These are phyloP conservation scores for Opeltia flavorubescens DNA, from an alignment of 495 filamentous ascomycete genomes.

Conservation along the genomic window DNA sequence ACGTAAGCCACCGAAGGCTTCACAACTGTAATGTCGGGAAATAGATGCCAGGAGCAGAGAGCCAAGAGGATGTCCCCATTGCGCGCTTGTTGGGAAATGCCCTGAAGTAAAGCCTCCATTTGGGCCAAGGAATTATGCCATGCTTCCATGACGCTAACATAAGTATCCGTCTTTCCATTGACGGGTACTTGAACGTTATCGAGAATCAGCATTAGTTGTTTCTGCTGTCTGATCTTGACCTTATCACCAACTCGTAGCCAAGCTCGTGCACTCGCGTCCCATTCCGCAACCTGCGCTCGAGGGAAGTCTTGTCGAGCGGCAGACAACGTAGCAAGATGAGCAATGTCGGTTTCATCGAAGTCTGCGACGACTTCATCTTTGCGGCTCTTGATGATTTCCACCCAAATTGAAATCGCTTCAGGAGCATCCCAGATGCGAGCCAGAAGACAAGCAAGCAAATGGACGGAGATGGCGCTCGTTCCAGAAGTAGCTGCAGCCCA, in stretches of 20 bases:
- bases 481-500: constrained; percentile 31
- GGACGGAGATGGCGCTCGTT: constrained; percentile 16
- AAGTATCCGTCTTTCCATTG: constrained; percentile 11
- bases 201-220: constrained; percentile 22
- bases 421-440: constrained; percentile 18
- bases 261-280: constrained; percentile 25
- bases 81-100: constrained; percentile 11
- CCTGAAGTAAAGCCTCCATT: constrained; percentile 5
- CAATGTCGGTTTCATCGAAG: neutral
- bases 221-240: constrained; percentile 15
- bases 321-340: constrained; percentile 1
- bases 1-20: constrained; percentile 6
- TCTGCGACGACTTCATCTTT: constrained; percentile 1
- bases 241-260: constrained; percentile 21
- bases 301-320: constrained; percentile 10
- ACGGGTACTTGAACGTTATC: constrained; percentile 21
- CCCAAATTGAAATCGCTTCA: constrained; percentile 26
- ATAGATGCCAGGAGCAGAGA: constrained; percentile 26
- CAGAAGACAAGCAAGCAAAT: constrained; percentile 28
- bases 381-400: constrained; percentile 7
- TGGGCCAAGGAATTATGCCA: constrained; percentile 11
- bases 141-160: constrained; percentile 18
- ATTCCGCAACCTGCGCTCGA: constrained; percentile 17
- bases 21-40: constrained; percentile 22
- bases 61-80: constrained; percentile 18